A percentile compares a stretch with the other conserved stretches of the same genome.
Evolutionary conservation across 345 rosid genomes (phyloP).

Genomic region (Eucalyptus marginata): DNA sequence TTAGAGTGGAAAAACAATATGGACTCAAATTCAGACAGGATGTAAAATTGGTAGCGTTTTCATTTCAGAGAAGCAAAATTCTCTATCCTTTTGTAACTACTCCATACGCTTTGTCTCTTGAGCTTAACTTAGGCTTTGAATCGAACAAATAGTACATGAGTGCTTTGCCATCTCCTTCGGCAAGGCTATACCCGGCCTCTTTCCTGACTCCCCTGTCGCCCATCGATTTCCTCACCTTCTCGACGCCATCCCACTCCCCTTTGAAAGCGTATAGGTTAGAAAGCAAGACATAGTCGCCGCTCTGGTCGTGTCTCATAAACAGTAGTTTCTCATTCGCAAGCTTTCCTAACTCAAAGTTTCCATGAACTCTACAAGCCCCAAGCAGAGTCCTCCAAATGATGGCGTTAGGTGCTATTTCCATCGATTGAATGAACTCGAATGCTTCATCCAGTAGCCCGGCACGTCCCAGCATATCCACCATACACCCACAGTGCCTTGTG

Average conservation of each 20-base stretch:
- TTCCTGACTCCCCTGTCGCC: conserved; percentile 14
- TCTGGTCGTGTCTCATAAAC: conserved; percentile 17
- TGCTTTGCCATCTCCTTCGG: conserved; percentile 11
- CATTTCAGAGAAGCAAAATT: neutral
- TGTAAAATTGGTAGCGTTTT: neutral
- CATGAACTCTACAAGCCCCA: conserved; percentile 39
- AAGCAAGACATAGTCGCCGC: conserved; percentile 22
- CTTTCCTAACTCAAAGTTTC: conserved; percentile 26
- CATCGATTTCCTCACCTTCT: conserved; percentile 32
- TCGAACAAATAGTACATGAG: neutral
- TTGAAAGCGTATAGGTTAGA: conserved; percentile 31
- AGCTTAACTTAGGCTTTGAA: neutral
- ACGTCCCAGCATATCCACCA: conserved; percentile 46
- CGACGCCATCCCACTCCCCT: conserved; percentile 31
- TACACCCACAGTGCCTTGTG: conserved; percentile 27
- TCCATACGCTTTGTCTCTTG: neutral
- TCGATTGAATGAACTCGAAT: conserved; percentile 15
- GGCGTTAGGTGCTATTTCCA: conserved; percentile 24
- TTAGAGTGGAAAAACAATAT: neutral
- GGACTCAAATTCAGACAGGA: neutral
- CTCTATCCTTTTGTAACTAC: neutral
- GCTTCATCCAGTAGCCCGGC: conserved; percentile 30
- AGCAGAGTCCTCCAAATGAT: conserved; percentile 43
- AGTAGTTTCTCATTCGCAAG: conserved; percentile 19
- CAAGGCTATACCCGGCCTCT: conserved; percentile 30